Base-by-base conservation (phyloP, 768 basidiomycete species). In the Arthromyces matolae region DNA sequence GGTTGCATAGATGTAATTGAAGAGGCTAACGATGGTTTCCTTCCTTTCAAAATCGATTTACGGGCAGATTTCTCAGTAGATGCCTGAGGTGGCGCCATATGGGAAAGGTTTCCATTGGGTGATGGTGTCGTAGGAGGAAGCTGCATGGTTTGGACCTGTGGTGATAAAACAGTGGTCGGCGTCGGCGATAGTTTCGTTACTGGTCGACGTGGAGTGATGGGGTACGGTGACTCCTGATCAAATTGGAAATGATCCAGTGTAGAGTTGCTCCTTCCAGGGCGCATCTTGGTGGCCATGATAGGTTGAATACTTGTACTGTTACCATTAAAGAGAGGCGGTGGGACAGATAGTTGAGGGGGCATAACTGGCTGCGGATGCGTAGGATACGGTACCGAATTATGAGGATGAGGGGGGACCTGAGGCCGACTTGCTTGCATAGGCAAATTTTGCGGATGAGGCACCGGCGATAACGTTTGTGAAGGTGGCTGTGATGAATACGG, bases 141-240 rank as follows among this genome's bases (percentile, higher is more conserved):
- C 13, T 55, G 45, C 12, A 24, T 13, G 8, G 53, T 34, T 40
- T 38, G 52, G 4, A 24, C 23, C 8, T 18, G 56, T 42, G 62
- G 66, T 34, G 60, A 71, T n/a, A n/a, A n/a, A n/a, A n/a, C n/a
- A 38, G 57, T 67, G 58, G 58, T 67, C 48, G 60, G 68, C 22
- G 65, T 62, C 19, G 65, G 60, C 51, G 56, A 48, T 42, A 45
- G 55, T 16, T 59, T 55, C 24, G 56, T 41, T 46, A 60, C 51
- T 8, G 61, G 58, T 24, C 63, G 48, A 18, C 64, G 64, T 28
- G 71, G 62, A 33, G 72, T 72, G 28, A 66, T 71, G 14, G 86
- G 81, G 64, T 86, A 86, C 19, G 79, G 81, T 1, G 83, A 79
- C 53, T 89, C 84, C 55, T 86, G 86, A 63, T 91, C 82, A 64